Evolutionary conservation across 352 stramenopile genomes (phyloP).

Genomic region (Elongisporangium anandrum): DNA sequence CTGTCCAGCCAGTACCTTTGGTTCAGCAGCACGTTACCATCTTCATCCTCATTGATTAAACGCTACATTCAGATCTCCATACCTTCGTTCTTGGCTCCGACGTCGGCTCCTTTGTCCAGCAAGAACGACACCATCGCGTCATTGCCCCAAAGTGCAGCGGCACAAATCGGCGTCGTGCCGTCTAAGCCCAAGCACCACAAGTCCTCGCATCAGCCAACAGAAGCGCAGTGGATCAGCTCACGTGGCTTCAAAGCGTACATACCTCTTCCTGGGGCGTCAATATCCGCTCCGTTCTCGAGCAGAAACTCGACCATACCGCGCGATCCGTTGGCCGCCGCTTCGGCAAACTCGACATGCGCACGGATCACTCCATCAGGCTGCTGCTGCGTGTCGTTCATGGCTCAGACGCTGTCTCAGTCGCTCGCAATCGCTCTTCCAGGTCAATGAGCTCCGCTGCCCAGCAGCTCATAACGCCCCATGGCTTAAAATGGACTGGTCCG

Average conservation of each 20-base stretch:
- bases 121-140: conserved; percentile 60
- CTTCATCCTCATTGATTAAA: not conserved
- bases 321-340: conserved; percentile 56
- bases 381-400: conserved; percentile 24
- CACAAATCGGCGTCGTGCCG: conserved; percentile 58
- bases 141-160: conserved; percentile 59
- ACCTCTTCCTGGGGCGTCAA: conserved; percentile 51
- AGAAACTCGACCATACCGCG: conserved; percentile 65
- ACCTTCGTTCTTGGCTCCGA: conserved; percentile 57
- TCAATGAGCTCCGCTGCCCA: conserved; percentile 20
- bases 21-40: not conserved
- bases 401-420: conserved; percentile 17
- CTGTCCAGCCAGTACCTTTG: conserved; percentile 57
- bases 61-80: not conserved
- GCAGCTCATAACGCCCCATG: conserved; percentile 14
- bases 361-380: conserved; percentile 40
- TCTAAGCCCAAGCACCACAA: conserved; percentile 34
- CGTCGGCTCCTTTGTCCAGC: conserved; percentile 46
- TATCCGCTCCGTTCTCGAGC: conserved; percentile 42
- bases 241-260: not conserved
- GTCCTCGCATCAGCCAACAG: not conserved
- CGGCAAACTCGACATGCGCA: conserved; percentile 58
- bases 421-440: conserved; percentile 5
- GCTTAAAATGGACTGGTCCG: not conserved
- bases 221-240: conserved; percentile 1